Conservation (phyloP, 305 asterid species). For the Ilex paraguariensis region DNA sequence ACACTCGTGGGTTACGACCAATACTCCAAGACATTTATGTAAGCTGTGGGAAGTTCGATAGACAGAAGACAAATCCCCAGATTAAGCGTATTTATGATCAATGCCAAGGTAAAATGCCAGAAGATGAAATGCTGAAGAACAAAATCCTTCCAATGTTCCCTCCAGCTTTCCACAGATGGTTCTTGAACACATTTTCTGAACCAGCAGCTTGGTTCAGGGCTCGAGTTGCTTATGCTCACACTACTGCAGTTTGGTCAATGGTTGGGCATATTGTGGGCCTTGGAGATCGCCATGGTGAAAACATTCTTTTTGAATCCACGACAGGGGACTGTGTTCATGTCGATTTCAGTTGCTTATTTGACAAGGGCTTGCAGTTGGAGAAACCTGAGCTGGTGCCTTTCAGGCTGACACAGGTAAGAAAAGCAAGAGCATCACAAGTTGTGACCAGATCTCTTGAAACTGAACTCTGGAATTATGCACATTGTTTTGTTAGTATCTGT, state of each 20-base stretch:
- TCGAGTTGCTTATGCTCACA: slow-evolving; percentile 89
- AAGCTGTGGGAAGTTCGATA: slow-evolving; percentile 90
- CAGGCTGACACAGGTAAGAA: slow-evolving; percentile 88
- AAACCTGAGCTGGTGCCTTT: slow-evolving; percentile 98
- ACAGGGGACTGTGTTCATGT: slow-evolving; percentile 99
- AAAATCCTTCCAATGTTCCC: slow-evolving; percentile 90
- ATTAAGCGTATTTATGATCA: slow-evolving; percentile 93
- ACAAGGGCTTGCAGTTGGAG: slow-evolving; percentile 94
- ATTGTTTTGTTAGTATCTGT: too few species aligned
- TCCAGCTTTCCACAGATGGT: slow-evolving; percentile 96
- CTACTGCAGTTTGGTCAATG: slow-evolving; percentile 99
- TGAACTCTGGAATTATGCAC: too few species aligned
- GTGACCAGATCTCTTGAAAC: slow-evolving; percentile 6
- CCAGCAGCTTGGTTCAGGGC: slow-evolving; percentile 99
- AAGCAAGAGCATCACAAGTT: slow-evolving; percentile 4
- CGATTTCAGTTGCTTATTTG: slow-evolving; percentile 98
- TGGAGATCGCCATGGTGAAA: slow-evolving; percentile 99
- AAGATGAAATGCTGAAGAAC: slow-evolving; percentile 85
- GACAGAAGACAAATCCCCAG: slow-evolving; percentile 86
- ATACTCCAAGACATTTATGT: slow-evolving; percentile 92
- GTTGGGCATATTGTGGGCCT: slow-evolving; percentile 99
- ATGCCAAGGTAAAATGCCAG: slow-evolving; percentile 76
- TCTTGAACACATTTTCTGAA: slow-evolving; percentile 86
- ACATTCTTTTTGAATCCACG: slow-evolving; percentile 93
- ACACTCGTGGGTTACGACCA: slow-evolving; percentile 92